Base-by-base conservation (phyloP, 352 stramenopile species). In the Globisporangium alternatum region DNA sequence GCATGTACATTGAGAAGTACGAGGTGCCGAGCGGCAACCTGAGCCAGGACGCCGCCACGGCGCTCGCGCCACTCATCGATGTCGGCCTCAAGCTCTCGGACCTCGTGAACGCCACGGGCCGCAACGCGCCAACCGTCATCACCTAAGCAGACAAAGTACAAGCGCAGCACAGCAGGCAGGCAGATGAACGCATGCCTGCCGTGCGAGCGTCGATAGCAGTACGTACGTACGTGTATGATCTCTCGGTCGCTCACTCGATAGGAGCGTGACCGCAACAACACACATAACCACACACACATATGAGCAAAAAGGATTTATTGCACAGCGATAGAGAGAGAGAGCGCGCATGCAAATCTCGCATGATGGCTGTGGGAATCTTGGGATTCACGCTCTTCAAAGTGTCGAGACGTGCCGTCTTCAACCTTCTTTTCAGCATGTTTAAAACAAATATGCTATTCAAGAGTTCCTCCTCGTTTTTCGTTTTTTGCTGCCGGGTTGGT, bases 1-100 rank as follows among this genome's bases (percentile, higher is more conserved):
- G 97, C 68, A 98, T 99, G 93, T 99, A 99, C 89, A 91, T 99
- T 71, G 98, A 99, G 78, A 98, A 99, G 83, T 99, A 99, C 81
- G 97, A 99, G 68, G 56, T 72, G 48, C 74, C 80, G 33, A 88
- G 81, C 49, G 90, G 93, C 60, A 93, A 96, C 51, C 81, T 98
- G 67, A 69, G 66, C 37, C 80, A 90, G 72, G 83, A 90, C 60
- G 83, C 85, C 2, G 83, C 87, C 53, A 78, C 75, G 8, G 91
- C 89, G 41, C 81, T 98, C 47, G 82, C 88, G 58, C 76, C 85
- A 82, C 76, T 99, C 60, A 97, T 98, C 44, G 83, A 97, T 17
- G 84, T 95, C 63, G 97, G 96, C 22, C 75, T 99, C 49, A 71
- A 88, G 70, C 77, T 99, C 48, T 98, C 97, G 47, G 71, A 98